Conservation (phyloP, 768 basidiomycete species). For the Mycena vitilis region DNA sequence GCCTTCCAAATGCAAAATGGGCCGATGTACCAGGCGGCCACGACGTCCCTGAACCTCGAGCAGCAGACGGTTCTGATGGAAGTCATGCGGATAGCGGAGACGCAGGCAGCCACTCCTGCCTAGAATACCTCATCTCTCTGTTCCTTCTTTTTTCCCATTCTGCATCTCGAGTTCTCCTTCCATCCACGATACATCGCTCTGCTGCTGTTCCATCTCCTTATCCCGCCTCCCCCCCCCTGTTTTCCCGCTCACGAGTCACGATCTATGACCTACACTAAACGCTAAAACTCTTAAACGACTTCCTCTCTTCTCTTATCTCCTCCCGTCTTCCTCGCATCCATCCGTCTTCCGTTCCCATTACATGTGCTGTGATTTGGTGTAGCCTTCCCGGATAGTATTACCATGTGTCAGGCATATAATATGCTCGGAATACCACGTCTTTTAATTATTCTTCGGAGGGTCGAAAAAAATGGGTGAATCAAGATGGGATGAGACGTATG, state of each 20-base stretch:
- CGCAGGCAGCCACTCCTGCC: constrained; percentile 37
- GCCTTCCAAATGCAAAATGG: constrained; percentile 83
- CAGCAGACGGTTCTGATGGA: constrained; percentile 88
- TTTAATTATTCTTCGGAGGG: constrained; percentile 9
- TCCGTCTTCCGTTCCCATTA: not conserved
- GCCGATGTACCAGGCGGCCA: constrained; percentile 75
- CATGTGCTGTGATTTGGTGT: constrained; percentile 12
- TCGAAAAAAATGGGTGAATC: no score
- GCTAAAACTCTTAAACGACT: constrained; percentile 25
- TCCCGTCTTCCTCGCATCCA: not conserved
- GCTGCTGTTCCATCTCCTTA: constrained; percentile 4
- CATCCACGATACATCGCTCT: constrained; percentile 18
- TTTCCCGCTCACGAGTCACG: constrained; percentile 21
- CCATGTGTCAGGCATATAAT: constrained; percentile 30
- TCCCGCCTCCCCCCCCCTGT: not conserved
- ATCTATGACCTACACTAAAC: constrained; percentile 26
- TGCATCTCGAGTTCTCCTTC: constrained; percentile 13
- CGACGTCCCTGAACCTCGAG: constrained; percentile 77
- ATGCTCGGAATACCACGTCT: constrained; percentile 19
- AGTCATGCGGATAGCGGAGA: constrained; percentile 80
- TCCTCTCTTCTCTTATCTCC: not conserved
- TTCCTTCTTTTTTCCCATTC: not conserved
- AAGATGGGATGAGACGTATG: no score
- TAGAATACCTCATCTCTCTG: constrained; percentile 14
- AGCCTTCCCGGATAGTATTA: constrained; percentile 27